Evolutionary conservation across 768 basidiomycete genomes (phyloP), one percentile per base, ranked within the genome.

Genomic region (Amanita exitialis): DNA sequence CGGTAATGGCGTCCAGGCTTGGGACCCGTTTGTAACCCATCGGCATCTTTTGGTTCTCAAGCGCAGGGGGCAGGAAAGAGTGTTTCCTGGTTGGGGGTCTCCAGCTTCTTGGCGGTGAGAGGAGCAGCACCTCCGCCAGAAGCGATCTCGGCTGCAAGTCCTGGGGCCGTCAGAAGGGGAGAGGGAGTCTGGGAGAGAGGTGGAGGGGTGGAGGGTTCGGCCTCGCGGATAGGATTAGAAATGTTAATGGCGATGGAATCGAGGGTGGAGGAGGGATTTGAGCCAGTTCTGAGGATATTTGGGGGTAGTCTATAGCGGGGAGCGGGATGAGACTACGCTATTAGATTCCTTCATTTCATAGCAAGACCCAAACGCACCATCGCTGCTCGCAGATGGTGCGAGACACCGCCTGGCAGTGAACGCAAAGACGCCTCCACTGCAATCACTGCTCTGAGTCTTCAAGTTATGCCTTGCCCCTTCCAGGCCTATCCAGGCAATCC

Each of bases 1-100:
- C 84, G 1, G 89, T 86, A 69, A 92, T 91, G 25, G 85, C 86
- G 61, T 90, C 88, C 49, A 92, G 77, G 55, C 78, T 81, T 12
- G 90, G 90, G 39, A 91, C 86, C 60, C 90, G 90, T 81, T 90
- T 91, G 68, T 89, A 91, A 20, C 89, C 89, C 28, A 51, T 9
- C 10, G 50, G 50, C n/a, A 73, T 68, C 59, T 71, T 72, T 56
- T 61, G 61, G 53, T 65, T 67, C 43, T 44, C 30, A n/a, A 28
- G 43, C 25, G 8, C 25, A n/a, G 3, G 7, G 25, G n/a, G n/a
- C n/a, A n/a, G n/a, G n/a, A n/a, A n/a, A n/a, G 4, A 6, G 36
- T 23, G 58, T 53, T 64, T 83, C 80, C 56, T 78, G 70, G 56
- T 85, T 77, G 8, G 81, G 74, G 63, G 79, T 74, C 52, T 82